These are phyloP conservation scores for Rhododendron vialii DNA, from an alignment of 148 eudicot species.

Conservation along the genomic window DNA sequence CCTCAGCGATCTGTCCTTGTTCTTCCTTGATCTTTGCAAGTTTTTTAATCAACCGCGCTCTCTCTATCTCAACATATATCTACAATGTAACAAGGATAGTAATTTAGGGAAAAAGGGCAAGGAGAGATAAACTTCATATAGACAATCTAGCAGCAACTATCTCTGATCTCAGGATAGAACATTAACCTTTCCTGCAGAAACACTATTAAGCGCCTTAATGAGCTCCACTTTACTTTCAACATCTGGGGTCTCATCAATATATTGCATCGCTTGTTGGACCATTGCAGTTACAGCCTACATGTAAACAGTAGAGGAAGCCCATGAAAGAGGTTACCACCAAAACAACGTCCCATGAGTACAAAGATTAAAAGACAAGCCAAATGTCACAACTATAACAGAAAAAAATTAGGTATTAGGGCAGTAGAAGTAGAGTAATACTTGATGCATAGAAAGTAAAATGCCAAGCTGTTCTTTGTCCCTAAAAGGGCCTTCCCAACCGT, in stretches of 20 bases:
- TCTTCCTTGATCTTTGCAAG: conserved; percentile 95
- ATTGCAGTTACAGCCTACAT: conserved; percentile 81
- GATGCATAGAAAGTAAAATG: neutral
- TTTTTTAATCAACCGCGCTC: conserved; percentile 74
- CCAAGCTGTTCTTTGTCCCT: neutral
- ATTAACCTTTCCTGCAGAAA: conserved; percentile 88
- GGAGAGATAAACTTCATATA: neutral
- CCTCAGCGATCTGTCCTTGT: conserved; percentile 85
- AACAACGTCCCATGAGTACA: neutral
- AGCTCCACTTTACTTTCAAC: conserved; percentile 82
- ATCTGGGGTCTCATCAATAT: conserved; percentile 89
- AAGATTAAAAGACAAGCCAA: neutral
- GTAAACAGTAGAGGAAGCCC: conserved; percentile 13
- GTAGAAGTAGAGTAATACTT: neutral
- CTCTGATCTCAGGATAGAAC: neutral
- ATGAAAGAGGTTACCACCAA: neutral
- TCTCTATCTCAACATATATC: conserved; percentile 95
- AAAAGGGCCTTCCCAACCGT: no score
- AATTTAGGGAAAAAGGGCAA: neutral
- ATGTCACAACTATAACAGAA: neutral
- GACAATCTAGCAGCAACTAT: neutral
- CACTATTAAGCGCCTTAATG: conserved; percentile 80
- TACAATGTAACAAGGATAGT: conserved; percentile 13
- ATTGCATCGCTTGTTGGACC: conserved; percentile 94
- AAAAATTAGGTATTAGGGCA: neutral